Base-by-base conservation (phyloP, 495 filamentous ascomycete species). In the Penicillium lagena region DNA sequence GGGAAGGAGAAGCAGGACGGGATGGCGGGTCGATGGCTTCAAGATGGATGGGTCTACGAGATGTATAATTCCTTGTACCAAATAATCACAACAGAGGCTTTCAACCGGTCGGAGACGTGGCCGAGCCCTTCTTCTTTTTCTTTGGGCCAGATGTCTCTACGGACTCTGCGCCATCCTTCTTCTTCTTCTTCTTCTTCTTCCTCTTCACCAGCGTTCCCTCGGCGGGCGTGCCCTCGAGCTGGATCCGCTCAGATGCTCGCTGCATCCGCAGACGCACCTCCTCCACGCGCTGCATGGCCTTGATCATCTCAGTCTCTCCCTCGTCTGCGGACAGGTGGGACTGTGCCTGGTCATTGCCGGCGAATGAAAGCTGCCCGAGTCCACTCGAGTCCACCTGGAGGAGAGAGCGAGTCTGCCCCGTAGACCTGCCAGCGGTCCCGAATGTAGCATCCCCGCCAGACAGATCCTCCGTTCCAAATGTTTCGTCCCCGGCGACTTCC, bases 251-350 rank as follows among this genome's bases (percentile, higher is more conserved):
- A 30, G 87, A 86, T 12, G 85, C 86, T 52, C 89, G 70, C 66
- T 96, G 90, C 89, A 98, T 96, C 62, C 91, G 86, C 40, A 94
- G 61, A 32, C 93, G 72, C 41, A 94, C 62, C 39, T 80, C 73
- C 68, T 96, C 91, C 11, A 98, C 85, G 59, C 95, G 82, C 58
- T 81, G 80, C 71, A 95, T 79, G 5, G 90, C 93, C 56, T 76
- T 81, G 28, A 72, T 76, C 86, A 95, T 91, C 62, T 95, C 90
- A 1, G 72, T 77, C 45, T 95, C 89, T 53, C 90, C 82, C 10
- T 73, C 71, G 37, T 46, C 49, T 6, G 15, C 22, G 28, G 39
- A 29, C 27, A 37, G 30, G 7, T 40, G 40, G 6, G 52, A 41
- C 22, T 42, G 47, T 17, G 35, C 39, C 12, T 42, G 42, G 27